Percentiles rank a stretch among this genome's conserved stretches.
Evolutionary conservation across 257 asterid species (phyloP).

Genomic region (Solanum gandarillasii): DNA sequence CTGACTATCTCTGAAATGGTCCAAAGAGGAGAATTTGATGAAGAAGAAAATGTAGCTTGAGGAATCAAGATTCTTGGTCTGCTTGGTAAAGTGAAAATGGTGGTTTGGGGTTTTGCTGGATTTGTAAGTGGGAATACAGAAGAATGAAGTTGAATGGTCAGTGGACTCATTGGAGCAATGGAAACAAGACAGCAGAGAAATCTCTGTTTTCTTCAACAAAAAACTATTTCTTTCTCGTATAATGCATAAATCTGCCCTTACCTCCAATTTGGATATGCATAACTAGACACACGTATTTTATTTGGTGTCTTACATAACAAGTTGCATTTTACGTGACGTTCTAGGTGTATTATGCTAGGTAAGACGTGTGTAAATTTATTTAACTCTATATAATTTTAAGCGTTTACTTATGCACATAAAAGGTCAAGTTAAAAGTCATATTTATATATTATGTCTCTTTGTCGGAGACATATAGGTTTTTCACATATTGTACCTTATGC

Average conservation of each 20-base stretch:
- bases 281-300: accelerated
- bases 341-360: too few species aligned
- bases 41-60: not conserved
- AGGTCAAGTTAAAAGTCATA: accelerated
- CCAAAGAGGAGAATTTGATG: constrained; percentile 6
- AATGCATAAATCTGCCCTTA: too few species aligned
- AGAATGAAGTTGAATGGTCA: not conserved
- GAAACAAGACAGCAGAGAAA: not conserved
- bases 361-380: too few species aligned
- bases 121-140: not conserved
- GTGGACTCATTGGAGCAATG: not conserved
- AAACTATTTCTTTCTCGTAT: accelerated
- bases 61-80: not conserved
- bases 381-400: too few species aligned
- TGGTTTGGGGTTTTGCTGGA: not conserved
- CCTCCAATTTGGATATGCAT: not conserved
- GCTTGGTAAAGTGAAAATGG: not conserved
- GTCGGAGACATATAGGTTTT: not conserved
- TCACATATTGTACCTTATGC: not conserved
- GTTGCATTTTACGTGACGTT: not conserved
- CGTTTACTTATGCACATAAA: too few species aligned
- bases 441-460: not conserved
- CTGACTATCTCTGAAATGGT: constrained; percentile 12
- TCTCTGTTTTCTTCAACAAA: not conserved
- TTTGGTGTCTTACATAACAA: accelerated